Evolutionary conservation across 2,329 filamentous ascomycete species (phyloP).

Genomic region (Celoporthe dispersa): DNA sequence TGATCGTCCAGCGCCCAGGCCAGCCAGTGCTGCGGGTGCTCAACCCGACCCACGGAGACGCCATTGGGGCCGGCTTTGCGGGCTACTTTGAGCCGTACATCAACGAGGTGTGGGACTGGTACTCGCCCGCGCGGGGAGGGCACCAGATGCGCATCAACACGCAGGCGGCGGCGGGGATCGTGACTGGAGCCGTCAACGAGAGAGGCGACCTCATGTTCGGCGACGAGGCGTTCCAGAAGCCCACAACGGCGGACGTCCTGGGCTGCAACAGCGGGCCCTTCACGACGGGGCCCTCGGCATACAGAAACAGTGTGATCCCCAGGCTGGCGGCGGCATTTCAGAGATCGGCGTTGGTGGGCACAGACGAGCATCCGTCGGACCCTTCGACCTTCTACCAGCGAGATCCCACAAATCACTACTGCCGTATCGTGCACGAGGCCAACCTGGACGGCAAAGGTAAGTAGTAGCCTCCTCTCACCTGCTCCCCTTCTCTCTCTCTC

Average conservation of each 20-base stretch:
- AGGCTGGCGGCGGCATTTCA: conserved; percentile 53
- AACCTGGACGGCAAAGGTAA: conserved; percentile 52
- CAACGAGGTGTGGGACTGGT: conserved; percentile 48
- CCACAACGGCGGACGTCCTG: conserved; percentile 67
- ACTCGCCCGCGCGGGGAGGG: conserved; percentile 33
- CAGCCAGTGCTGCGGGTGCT: conserved; percentile 45
- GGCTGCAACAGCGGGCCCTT: conserved; percentile 69
- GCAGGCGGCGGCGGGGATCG: conserved; percentile 60
- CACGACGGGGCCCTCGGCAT: conserved; percentile 44
- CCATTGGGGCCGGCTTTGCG: conserved; percentile 49
- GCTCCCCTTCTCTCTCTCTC: neutral
- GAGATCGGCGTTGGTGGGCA: conserved; percentile 57
- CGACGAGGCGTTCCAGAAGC: conserved; percentile 55
- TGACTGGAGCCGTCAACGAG: conserved; percentile 53
- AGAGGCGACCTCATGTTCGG: conserved; percentile 45
- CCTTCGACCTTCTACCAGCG: conserved; percentile 44
- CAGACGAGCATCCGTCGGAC: conserved; percentile 45
- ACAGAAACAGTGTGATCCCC: conserved; percentile 51
- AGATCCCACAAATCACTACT: conserved; percentile 60
- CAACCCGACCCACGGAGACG: conserved; percentile 48
- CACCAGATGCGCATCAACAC: conserved; percentile 63
- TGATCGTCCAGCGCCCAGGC: conserved; percentile 45
- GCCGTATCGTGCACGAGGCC: conserved; percentile 58
- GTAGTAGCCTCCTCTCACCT: neutral
- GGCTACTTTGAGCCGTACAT: conserved; percentile 50